These are phyloP conservation scores for Citrus inodora DNA, from an alignment of 345 rosid species.

Conservation along the genomic window DNA sequence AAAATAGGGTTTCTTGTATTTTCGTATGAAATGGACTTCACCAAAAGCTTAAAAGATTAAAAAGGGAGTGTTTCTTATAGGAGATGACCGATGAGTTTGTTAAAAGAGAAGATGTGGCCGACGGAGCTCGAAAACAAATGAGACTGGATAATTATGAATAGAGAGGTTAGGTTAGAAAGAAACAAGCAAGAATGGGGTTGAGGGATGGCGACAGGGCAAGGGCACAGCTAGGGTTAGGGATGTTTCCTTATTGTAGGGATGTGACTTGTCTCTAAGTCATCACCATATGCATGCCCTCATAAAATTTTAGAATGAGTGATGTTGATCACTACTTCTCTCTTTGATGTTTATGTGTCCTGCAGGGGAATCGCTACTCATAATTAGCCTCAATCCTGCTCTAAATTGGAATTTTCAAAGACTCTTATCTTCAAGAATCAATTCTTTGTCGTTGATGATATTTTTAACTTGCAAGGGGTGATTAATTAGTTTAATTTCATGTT, in stretches of 20 bases:
- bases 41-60: slow-evolving; percentile 12
- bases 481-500: neutral
- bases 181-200: slow-evolving; percentile 25
- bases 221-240: slow-evolving; percentile 54
- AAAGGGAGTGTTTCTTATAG: neutral
- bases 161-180: slow-evolving; percentile 19
- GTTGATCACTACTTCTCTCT: slow-evolving; percentile 7
- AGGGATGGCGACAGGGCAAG: slow-evolving; percentile 44
- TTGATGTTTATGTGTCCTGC: slow-evolving; percentile 13
- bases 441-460: neutral
- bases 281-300: slow-evolving; percentile 28
- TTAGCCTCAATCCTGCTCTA: neutral
- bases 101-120: slow-evolving; percentile 13
- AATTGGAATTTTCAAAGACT: neutral
- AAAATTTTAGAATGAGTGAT: slow-evolving; percentile 15
- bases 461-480: neutral
- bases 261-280: slow-evolving; percentile 48
- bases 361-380: neutral
- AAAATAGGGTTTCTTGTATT: slow-evolving; percentile 11
- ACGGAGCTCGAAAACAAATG: neutral
- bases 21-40: slow-evolving; percentile 24
- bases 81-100: neutral
- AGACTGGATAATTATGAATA: slow-evolving; percentile 16
- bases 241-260: slow-evolving; percentile 45
- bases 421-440: neutral